Evolutionary conservation across 768 basidiomycete genomes (phyloP), one percentile per base, ranked within the genome.

Genomic region (Podaxis rugospora): DNA sequence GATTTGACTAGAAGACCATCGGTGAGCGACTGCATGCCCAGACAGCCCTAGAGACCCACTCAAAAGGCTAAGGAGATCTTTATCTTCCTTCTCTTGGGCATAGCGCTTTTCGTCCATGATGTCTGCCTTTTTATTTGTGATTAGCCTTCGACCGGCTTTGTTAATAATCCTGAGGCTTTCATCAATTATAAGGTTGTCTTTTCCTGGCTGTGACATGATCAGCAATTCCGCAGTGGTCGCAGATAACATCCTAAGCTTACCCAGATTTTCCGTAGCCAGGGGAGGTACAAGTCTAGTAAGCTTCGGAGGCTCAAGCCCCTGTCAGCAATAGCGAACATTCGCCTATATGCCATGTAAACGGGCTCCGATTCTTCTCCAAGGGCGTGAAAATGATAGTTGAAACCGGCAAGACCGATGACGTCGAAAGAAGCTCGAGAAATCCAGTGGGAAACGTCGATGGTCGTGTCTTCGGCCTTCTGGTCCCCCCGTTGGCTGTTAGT

Each of bases 401-500:
- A 81, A 4, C 80, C 81, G 4, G 85, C 80, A 7, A 85, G 72
- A 9, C 86, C 87, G 51, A 88, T 85, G 10, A 86, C 77, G 64
- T 89, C 87, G 59, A 89, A 83, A 1, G 85, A 81, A 0, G 82
- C 80, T 27, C 85, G 80, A 11, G 82, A 82, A n/a, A 86, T 67
- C 82, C 84, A 88, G 59, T 80, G 78, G 23, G 78, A 71, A 21
- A 86, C 74, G 62, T 88, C 84, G 55, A 88, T 68, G 5, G 70
- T 68, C 3, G 63, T 62, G 28, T 64, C 57, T 52, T 16, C 42
- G 16, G 42, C 18, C 42, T 44, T 44, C 42, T 44, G n/a, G n/a
- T 13, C n/a, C 42, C 14, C 42, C 18, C 5, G 42, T 44, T 18
- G n/a, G 14, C 5, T 16, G 42, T 16, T 16, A 44, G 42, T 18